Conservation (phyloP, 1,284 basidiomycete genomes). For the Omphalotus olearius region DNA sequence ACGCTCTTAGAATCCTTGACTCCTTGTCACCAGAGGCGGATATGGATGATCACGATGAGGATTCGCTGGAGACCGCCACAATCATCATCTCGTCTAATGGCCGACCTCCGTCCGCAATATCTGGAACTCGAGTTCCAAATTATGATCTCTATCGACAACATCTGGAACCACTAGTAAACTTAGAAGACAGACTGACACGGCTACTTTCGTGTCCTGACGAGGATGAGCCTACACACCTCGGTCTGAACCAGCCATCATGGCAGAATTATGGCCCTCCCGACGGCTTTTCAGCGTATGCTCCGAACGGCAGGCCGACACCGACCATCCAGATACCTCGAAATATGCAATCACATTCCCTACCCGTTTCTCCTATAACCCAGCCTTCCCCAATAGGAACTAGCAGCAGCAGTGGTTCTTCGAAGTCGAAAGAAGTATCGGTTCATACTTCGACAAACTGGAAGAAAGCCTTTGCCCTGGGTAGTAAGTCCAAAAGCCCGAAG, state of each 20-base stretch:
- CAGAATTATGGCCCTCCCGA: slow-evolving; percentile 24
- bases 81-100: slow-evolving; percentile 46
- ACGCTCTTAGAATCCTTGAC: slow-evolving; percentile 59
- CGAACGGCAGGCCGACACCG: slow-evolving; percentile 41
- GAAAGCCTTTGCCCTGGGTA: slow-evolving; percentile 58
- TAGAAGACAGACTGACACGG: slow-evolving; percentile 63
- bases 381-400: slow-evolving; percentile 18
- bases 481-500: slow-evolving; percentile 58
- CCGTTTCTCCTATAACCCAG: slow-evolving; percentile 25
- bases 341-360: slow-evolving; percentile 30
- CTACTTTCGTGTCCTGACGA: slow-evolving; percentile 62
- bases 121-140: slow-evolving; percentile 45
- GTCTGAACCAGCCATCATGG: slow-evolving; percentile 30
- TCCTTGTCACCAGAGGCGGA: slow-evolving; percentile 65
- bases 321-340: slow-evolving; percentile 43
- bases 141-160: slow-evolving; percentile 57
- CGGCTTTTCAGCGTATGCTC: slow-evolving; percentile 1
- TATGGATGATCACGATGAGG: slow-evolving; percentile 52
- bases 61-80: slow-evolving; percentile 41
- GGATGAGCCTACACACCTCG: slow-evolving; percentile 50
- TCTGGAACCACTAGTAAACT: slow-evolving; percentile 58
- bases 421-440: slow-evolving; percentile 53
- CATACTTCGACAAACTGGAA: slow-evolving; percentile 70
- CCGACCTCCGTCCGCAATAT: slow-evolving; percentile 40
- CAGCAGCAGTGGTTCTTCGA: slow-evolving; percentile 30